Conservation (phyloP, 1,139 yeast genomes). For the Hanseniaspora uvarum region DNA sequence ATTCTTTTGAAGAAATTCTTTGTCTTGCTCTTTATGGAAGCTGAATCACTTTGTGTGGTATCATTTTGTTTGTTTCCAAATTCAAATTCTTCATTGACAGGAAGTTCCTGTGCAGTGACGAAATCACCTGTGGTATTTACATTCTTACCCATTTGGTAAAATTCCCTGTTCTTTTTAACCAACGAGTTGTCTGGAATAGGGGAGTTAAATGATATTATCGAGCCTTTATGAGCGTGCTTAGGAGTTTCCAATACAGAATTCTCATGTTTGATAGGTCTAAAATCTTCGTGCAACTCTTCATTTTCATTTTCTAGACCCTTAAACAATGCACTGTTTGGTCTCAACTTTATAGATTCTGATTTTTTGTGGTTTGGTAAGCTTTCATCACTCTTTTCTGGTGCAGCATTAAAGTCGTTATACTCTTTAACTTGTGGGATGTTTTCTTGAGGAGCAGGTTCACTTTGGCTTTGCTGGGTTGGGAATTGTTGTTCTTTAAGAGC, state of each 20-base stretch:
- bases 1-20: constrained; percentile 17
- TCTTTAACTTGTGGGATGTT: neutral
- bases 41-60: neutral
- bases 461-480: neutral
- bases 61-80: neutral
- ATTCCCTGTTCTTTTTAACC: constrained; percentile 7
- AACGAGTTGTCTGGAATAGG: neutral
- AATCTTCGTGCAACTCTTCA: neutral
- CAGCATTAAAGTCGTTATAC: neutral
- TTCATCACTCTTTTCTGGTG: neutral
- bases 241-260: neutral
- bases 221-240: constrained; percentile 5
- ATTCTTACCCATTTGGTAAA: constrained; percentile 11
- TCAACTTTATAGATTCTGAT: constrained; percentile 13
- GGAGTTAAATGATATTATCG: constrained; percentile 8
- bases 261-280: neutral
- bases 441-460: neutral
- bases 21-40: constrained; percentile 10
- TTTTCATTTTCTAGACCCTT: constrained; percentile 1
- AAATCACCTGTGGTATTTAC: constrained; percentile 12
- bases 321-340: constrained; percentile 16
- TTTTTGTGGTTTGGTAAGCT: constrained; percentile 1
- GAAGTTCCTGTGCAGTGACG: constrained; percentile 17
- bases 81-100: neutral
- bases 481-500: neutral